Evolutionary conservation across 2,329 filamentous ascomycete species (phyloP).

Genomic region (Emergomyces orientalis): DNA sequence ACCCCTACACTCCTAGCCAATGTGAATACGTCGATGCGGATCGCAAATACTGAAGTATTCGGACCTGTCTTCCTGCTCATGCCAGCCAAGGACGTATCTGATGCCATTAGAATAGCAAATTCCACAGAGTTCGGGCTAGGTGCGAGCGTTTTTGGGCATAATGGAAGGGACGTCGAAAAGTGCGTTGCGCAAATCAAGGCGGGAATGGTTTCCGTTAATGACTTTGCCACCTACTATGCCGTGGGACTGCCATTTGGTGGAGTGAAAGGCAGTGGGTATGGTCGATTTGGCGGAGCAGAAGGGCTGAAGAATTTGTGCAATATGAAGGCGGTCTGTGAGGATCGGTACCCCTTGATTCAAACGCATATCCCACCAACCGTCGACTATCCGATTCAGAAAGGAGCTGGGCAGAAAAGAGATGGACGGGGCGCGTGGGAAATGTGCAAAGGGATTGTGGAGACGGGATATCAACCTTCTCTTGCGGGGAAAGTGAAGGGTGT

Average conservation of each 20-base stretch:
- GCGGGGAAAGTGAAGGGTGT: constrained; percentile 33
- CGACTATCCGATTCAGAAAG: constrained; percentile 67
- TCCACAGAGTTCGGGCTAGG: constrained; percentile 77
- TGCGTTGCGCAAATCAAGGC: constrained; percentile 62
- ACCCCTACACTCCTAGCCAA: constrained; percentile 81
- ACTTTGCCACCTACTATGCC: constrained; percentile 89
- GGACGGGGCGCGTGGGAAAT: constrained; percentile 55
- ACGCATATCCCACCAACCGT: constrained; percentile 74
- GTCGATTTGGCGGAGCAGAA: constrained; percentile 84
- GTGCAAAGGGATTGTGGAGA: constrained; percentile 38
- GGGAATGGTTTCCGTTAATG: constrained; percentile 91
- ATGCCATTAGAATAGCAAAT: constrained; percentile 73
- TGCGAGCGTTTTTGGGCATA: constrained; percentile 72
- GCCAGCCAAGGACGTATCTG: constrained; percentile 54
- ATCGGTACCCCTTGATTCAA: constrained; percentile 52
- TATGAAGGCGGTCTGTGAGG: constrained; percentile 73
- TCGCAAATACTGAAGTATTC: constrained; percentile 87
- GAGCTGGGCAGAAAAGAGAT: constrained; percentile 41
- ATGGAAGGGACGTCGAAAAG: constrained; percentile 51
- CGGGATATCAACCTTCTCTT: constrained; percentile 38
- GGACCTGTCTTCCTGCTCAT: constrained; percentile 83
- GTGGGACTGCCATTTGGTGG: constrained; percentile 93
- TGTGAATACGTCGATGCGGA: constrained; percentile 74
- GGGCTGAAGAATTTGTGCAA: constrained; percentile 80
- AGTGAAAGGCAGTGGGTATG: constrained; percentile 80